Conservation (phyloP, 2,329 filamentous ascomycete genomes). For the Trichocomaceae sp. region DNA sequence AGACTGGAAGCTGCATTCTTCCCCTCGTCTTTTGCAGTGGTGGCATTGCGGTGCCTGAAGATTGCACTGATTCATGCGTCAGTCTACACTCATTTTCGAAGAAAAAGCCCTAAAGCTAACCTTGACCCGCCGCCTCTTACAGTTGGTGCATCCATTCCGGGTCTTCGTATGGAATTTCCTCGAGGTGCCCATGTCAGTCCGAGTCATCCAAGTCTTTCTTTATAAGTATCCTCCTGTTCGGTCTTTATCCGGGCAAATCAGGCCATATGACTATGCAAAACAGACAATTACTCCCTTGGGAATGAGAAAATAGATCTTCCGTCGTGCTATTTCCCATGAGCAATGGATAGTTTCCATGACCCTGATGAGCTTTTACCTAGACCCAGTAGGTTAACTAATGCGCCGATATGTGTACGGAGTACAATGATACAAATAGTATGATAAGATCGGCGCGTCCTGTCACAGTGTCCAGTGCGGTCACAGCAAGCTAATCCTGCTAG, state of each 20-base stretch:
- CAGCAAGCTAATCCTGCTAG: no score
- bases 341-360: not conserved
- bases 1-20: conserved; percentile 13
- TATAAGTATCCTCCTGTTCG: no score
- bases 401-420: no score
- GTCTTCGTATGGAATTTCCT: conserved; percentile 13
- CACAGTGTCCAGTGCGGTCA: no score
- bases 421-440: no score
- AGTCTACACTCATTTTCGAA: not conserved
- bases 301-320: not conserved
- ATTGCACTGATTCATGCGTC: conserved; percentile 5
- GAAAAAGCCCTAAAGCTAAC: not conserved
- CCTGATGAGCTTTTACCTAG: not conserved
- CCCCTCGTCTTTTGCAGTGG: conserved; percentile 13
- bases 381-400: no score
- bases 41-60: conserved; percentile 13
- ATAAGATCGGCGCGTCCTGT: no score
- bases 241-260: not conserved
- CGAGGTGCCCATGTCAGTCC: conserved; percentile 10
- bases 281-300: not conserved
- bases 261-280: not conserved
- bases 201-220: no score
- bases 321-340: not conserved
- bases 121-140: conserved; percentile 12
- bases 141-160: conserved; percentile 13